Base-by-base conservation (phyloP, 352 stramenopile genomes). In the Globisporangium splendens region DNA sequence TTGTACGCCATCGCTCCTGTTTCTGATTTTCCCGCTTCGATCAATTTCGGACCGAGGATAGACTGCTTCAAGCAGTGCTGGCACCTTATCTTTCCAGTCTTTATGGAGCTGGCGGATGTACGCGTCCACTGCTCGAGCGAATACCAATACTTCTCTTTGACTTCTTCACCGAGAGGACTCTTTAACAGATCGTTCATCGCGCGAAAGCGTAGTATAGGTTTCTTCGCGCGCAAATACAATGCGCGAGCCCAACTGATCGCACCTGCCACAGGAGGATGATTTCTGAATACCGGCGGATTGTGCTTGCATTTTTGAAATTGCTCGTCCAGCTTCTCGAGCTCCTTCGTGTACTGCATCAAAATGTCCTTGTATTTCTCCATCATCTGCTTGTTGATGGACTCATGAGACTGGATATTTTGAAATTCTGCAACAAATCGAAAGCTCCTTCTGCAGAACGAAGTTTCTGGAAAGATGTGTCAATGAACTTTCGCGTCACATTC, bases 281-380 rank as follows among this genome's bases (percentile, higher is more conserved):
- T 98, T 62, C 97, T 97, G 65, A 97, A 98, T 2, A 98, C 76
- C 0, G 88, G 90, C 24, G 95, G 95, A 0, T 60, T 61, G 28
- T 81, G 69, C 44, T 95, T 96, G 61, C 90, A 67, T 42, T 69
- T 71, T 33, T 97, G 72, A 61, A 98, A 98, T 24, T 97, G 88
- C 18, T 92, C 79, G 13, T 91, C 78, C 3, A 98, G 82, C 33
- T 89, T 82, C 42, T 97, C 91, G 15, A 98, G 78, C 65, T 98
- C 95, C 63, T 97, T 97, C 12, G 88, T 96, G 77, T 98, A 98
- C 75, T 98, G 93, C 77, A 96, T 86, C 35, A 98, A 65, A 24
- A 98, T 98, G 51, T 98, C 92, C 58, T 98, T 97, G 75, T 98
- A 98, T 56, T 98, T 97, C 50, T 97, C 88, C 83, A 98, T 96